A percentile compares a stretch with the other conserved stretches of the same genome.
These are phyloP conservation scores for Trametes elegans DNA, from an alignment of 768 basidiomycete species.

Conservation along the genomic window DNA sequence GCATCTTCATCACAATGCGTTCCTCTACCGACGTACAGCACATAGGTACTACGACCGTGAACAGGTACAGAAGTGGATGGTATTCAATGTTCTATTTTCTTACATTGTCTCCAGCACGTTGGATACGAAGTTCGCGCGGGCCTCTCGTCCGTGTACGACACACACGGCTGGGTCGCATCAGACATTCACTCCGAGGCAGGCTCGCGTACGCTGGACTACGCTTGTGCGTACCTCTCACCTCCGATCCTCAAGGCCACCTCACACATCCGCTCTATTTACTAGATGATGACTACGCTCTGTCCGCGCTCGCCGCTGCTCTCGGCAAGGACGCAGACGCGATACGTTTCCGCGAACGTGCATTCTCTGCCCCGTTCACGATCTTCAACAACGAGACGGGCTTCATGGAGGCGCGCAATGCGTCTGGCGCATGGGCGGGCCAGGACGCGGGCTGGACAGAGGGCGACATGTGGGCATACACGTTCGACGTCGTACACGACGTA, in stretches of 20 bases:
- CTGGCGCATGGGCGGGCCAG: slow-evolving; percentile 68
- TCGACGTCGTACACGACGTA: slow-evolving; percentile 73
- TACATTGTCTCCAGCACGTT: slow-evolving; percentile 48
- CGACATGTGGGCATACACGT: slow-evolving; percentile 74
- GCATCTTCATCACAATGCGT: neutral
- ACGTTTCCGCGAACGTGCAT: slow-evolving; percentile 56
- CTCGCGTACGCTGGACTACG: slow-evolving; percentile 76
- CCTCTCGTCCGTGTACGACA: slow-evolving; percentile 62
- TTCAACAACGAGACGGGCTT: slow-evolving; percentile 73
- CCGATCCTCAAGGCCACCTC: neutral
- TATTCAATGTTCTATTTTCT: neutral
- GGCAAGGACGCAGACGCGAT: slow-evolving; percentile 47
- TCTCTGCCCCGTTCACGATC: slow-evolving; percentile 55
- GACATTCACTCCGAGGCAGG: slow-evolving; percentile 79
- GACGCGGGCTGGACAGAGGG: slow-evolving; percentile 83
- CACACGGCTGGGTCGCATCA: slow-evolving; percentile 73
- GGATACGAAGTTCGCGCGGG: slow-evolving; percentile 84
- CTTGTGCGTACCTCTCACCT: slow-evolving; percentile 45
- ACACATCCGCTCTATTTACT: no score
- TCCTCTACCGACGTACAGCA: no score
- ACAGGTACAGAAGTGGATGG: slow-evolving; percentile 42
- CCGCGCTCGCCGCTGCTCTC: slow-evolving; percentile 55
- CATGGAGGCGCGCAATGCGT: slow-evolving; percentile 74
- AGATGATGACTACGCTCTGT: slow-evolving; percentile 79
- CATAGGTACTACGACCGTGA: slow-evolving; percentile 64